Evolutionary conservation across 1,139 yeast genomes (phyloP).

Genomic region (Nakaseomyces kungkrabaensis): DNA sequence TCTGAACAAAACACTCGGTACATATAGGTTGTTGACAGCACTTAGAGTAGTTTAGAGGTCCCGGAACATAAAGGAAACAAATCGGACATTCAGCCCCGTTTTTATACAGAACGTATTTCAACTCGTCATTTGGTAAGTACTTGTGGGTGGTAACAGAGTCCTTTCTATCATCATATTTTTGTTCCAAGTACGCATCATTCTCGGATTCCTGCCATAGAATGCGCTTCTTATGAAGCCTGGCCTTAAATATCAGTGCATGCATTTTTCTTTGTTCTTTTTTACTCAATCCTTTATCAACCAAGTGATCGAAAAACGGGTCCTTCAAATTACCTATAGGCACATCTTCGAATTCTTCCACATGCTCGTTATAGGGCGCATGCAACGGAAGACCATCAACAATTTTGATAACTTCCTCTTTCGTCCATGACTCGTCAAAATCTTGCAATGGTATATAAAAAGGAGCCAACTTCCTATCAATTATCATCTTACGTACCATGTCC

Average conservation of each 20-base stretch:
- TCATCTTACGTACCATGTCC: conserved; percentile 56
- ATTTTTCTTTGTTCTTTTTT: conserved; percentile 39
- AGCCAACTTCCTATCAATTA: conserved; percentile 60
- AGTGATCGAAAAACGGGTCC: conserved; percentile 27
- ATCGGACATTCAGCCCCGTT: conserved; percentile 82
- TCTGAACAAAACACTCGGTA: conserved; percentile 94
- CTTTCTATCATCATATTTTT: conserved; percentile 19
- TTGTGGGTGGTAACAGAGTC: conserved; percentile 5
- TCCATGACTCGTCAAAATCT: conserved; percentile 69
- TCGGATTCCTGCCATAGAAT: conserved; percentile 46
- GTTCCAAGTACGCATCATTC: conserved; percentile 40
- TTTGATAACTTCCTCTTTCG: conserved; percentile 55
- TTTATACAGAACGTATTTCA: conserved; percentile 46
- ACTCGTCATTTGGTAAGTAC: conserved; percentile 34
- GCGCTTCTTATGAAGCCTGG: conserved; percentile 37
- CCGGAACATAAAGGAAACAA: conserved; percentile 81
- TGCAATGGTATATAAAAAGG: conserved; percentile 89
- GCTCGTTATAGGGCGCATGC: conserved; percentile 50
- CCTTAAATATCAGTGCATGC: conserved; percentile 46
- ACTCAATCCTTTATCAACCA: conserved; percentile 40
- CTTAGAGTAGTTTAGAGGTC: conserved; percentile 66
- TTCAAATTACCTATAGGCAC: conserved; percentile 38
- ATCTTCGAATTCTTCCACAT: conserved; percentile 40
- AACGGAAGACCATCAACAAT: conserved; percentile 45
- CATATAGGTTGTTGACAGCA: conserved; percentile 93